Evolutionary conservation across 1,139 yeast genomes (phyloP).

Genomic region (Kodamaea fungicola): DNA sequence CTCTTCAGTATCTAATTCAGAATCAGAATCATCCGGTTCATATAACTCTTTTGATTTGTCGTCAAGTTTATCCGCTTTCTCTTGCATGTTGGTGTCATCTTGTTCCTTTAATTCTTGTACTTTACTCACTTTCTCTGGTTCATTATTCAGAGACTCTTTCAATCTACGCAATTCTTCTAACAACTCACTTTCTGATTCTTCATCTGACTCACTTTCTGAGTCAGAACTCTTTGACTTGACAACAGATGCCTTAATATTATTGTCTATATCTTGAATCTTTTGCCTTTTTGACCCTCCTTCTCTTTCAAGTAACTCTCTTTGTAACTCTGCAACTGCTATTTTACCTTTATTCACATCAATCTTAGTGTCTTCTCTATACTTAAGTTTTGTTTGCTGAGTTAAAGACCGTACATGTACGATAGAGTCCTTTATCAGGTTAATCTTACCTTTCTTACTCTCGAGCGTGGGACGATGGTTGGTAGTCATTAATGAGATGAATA

Average conservation of each 20-base stretch:
- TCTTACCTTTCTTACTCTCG: constrained; percentile 79
- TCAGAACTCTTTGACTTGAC: constrained; percentile 1
- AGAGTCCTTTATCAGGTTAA: constrained; percentile 34
- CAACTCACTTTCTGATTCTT: constrained; percentile 7
- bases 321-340: constrained; percentile 16
- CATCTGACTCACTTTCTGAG: constrained; percentile 3
- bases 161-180: constrained; percentile 10
- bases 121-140: not conserved
- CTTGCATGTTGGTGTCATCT: not conserved
- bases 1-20: constrained; percentile 32
- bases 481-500: constrained; percentile 48
- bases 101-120: not conserved
- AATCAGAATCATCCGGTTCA: constrained; percentile 13
- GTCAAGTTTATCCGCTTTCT: constrained; percentile 9
- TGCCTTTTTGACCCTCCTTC: constrained; percentile 11
- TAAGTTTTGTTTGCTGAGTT: constrained; percentile 69
- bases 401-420: constrained; percentile 66
- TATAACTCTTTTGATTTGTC: constrained; percentile 2
- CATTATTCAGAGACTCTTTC: constrained; percentile 2
- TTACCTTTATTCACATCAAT: constrained; percentile 9
- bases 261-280: not conserved
- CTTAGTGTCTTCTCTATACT: constrained; percentile 46
- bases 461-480: constrained; percentile 89
- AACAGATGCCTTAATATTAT: not conserved
- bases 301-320: constrained; percentile 19